Evolutionary conservation across 345 rosid genomes (phyloP), one percentile per base, ranked within the genome.

Genomic region (Cardiospermum halicacabum): DNA sequence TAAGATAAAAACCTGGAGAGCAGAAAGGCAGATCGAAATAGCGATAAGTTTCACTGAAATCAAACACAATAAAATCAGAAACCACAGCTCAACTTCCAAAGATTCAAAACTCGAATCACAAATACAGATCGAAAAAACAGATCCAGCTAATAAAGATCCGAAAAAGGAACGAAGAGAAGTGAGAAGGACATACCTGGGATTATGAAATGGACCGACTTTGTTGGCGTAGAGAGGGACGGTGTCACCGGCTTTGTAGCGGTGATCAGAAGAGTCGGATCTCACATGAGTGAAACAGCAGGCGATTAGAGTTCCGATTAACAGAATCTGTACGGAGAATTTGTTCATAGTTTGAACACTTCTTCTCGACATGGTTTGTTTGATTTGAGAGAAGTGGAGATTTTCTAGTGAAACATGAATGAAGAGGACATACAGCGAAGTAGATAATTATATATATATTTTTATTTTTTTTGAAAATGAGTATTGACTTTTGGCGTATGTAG

Each of bases 11-110:
- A 91, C 91, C 89, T 80, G 85, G 81, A 19, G 79, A 65, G 53
- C 97, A 88, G 77, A 84, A 89, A 6, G 91, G 98, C 12, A 90
- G 87, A 76, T 90, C 90, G 28, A 85, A 90, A 64, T 87, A 87
- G 42, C 92, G 87, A 77, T 87, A 90, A 7, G 97, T 90, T 80
- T 90, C 89, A 71, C 97, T 90, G 87, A 19, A 64, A 77, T 36
- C 72, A 74, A 11, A 59, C 25, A 62, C 64, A 66, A 62, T 60
- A 61, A 65, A 62, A 54, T 58, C 43, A 74, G 56, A 49, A 32
- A 45, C 6, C 7, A 22, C 0, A 48, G 7, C 30, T 19, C 28
- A 18, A 18, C 22, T 26, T 62, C 1, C 21, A 54, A 32, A 28
- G 27, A 64, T 51, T 4, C 28, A 10, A 22, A 58, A 16, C 22